Conservation (phyloP, 2,329 filamentous ascomycete genomes). For the Penicillium sp. region DNA sequence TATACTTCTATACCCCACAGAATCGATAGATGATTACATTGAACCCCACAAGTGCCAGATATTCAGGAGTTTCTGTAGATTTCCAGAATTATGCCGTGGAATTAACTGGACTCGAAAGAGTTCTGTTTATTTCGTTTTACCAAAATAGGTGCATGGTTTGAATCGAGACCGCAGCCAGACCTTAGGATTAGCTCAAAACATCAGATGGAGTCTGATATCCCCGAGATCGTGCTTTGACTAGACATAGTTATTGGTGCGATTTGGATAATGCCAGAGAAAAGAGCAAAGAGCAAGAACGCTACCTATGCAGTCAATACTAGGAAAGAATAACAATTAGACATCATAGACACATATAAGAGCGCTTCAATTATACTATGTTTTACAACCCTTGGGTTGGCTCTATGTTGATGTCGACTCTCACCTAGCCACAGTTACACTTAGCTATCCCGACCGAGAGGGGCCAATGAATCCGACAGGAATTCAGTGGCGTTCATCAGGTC, state of each 20-base stretch:
- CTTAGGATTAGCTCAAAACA: not conserved
- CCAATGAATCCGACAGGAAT: conserved; percentile 59
- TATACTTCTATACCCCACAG: not conserved
- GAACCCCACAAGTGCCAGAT: not conserved
- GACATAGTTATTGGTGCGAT: not conserved
- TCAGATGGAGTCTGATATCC: not conserved
- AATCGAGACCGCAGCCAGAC: not conserved
- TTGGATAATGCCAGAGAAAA: not conserved
- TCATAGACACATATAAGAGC: not conserved
- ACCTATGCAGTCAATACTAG: not conserved
- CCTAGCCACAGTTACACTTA: conserved; percentile 23
- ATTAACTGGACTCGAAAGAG: not conserved
- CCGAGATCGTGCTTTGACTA: not conserved
- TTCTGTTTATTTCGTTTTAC: not conserved
- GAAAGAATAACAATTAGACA: not conserved
- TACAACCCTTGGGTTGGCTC: conserved; percentile 11
- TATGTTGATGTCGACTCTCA: not conserved
- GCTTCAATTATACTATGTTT: conserved; percentile 26
- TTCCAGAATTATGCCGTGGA: not conserved
- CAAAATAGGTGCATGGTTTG: not conserved
- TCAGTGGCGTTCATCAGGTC: conserved; percentile 65
- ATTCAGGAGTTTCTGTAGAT: not conserved
- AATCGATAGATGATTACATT: not conserved
- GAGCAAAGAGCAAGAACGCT: not conserved
- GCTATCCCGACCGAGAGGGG: conserved; percentile 57